These are phyloP conservation scores for Plantago ovata DNA, from an alignment of 257 asterid genomes.

Conservation along the genomic window DNA sequence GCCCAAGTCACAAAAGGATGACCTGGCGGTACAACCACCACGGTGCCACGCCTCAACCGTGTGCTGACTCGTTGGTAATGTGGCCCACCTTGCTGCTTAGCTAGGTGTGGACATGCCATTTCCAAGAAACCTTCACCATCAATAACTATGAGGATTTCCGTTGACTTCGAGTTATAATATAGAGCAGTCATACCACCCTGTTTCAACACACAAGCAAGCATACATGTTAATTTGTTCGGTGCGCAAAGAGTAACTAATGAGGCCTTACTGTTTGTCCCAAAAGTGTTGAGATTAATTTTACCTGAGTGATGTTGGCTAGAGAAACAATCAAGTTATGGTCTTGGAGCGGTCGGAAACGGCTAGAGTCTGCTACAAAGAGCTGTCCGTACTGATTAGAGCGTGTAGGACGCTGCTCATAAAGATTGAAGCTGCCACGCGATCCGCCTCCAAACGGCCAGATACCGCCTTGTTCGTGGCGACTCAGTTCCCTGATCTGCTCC, in stretches of 20 bases:
- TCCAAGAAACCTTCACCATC: slow-evolving; percentile 65
- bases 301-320: slow-evolving; percentile 48
- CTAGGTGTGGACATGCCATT: slow-evolving; percentile 70
- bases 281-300: neutral
- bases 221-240: neutral
- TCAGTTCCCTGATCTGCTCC: slow-evolving; percentile 53
- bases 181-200: slow-evolving; percentile 73
- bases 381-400: slow-evolving; percentile 53
- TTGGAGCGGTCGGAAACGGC: slow-evolving; percentile 29
- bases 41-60: slow-evolving; percentile 39
- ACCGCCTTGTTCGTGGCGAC: slow-evolving; percentile 52
- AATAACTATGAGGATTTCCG: slow-evolving; percentile 32
- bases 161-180: slow-evolving; percentile 44
- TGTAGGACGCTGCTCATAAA: slow-evolving; percentile 33
- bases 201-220: too few species aligned
- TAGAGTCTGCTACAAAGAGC: slow-evolving; percentile 37
- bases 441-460: slow-evolving; percentile 69
- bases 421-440: slow-evolving; percentile 29
- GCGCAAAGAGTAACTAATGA: too few species aligned
- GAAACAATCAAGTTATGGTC: slow-evolving; percentile 46
- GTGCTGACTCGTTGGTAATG: slow-evolving; percentile 41
- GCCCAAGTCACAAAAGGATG: slow-evolving; percentile 65
- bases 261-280: neutral
- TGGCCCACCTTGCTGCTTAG: slow-evolving; percentile 17
- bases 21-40: slow-evolving; percentile 60